Percentiles rank a stretch among this genome's conserved stretches.
Evolutionary conservation across 257 asterid genomes (phyloP).

Genomic region (Coffea canephora): DNA sequence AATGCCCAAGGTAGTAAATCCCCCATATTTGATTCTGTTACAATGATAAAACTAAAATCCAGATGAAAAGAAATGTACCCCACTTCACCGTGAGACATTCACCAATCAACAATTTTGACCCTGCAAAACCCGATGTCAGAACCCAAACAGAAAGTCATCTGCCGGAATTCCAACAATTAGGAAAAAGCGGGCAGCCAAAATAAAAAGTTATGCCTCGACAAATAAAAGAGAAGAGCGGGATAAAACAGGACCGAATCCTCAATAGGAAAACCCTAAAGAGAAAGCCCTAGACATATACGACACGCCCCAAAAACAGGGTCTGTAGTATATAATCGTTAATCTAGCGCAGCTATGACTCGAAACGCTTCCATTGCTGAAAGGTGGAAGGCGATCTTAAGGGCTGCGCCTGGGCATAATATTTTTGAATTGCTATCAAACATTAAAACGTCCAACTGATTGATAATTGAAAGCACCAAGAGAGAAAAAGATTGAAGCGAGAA

Average conservation of each 20-base stretch:
- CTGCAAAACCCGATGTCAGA: slow-evolving; percentile 7
- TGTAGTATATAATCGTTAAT: slow-evolving; percentile 10
- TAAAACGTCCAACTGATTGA: neutral
- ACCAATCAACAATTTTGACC: neutral
- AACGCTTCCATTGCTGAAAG: slow-evolving; percentile 66
- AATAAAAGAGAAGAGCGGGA: slow-evolving; percentile 8
- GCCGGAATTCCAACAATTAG: neutral
- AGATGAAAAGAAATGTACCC: neutral
- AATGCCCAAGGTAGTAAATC: neutral
- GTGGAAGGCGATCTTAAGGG: slow-evolving; percentile 98
- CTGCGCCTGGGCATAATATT: slow-evolving; percentile 64
- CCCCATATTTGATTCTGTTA: neutral
- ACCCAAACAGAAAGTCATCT: slow-evolving; percentile 2
- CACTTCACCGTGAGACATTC: slow-evolving; percentile 14
- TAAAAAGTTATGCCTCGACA: slow-evolving; percentile 13
- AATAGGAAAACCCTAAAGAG: slow-evolving; percentile 35
- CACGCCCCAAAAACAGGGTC: neutral
- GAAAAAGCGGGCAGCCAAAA: slow-evolving; percentile 14
- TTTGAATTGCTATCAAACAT: neutral
- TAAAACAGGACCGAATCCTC: slow-evolving; percentile 11
- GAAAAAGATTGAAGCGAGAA: too few species aligned
- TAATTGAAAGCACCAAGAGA: neutral
- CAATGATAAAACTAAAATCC: neutral
- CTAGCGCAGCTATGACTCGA: slow-evolving; percentile 79
- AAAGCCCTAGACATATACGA: slow-evolving; percentile 13